Evolutionary conservation across 352 stramenopile genomes (phyloP), one percentile per base, ranked within the genome.

Genomic region (Globisporangium canariense): DNA sequence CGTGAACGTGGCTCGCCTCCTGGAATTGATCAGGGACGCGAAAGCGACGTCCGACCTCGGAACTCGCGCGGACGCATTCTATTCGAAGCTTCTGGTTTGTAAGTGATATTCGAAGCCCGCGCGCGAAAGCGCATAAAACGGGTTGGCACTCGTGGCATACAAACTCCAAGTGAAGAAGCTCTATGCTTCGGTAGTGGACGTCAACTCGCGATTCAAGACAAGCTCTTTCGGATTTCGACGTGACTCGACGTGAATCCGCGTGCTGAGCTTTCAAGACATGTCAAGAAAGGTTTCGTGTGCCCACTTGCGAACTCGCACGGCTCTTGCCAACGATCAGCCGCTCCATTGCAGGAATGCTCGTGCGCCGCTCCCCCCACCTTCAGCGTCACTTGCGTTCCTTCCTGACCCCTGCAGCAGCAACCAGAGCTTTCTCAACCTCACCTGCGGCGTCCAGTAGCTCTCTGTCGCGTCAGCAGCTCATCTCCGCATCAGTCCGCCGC

Each of bases 231-330:
- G 34, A 38, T 38, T 38, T 10, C 34, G 34, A 38, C 34, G 34
- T 38, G 34, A 38, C 30, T 34, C 28, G 46, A 34, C 46, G 46
- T 53, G 45, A 28, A 28, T 28, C 25, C 25, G 25, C 25, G 25
- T 28, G 25, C 25, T 28, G 25, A 28, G 25, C 25, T 28, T 28
- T 28, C 25, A 28, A 28, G 25, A 28, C 46, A 6, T 36, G 47
- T 55, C 49, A 55, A 55, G 49, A 55, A 55, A 38, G 49, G 25
- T 55, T 55, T 55, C 13, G 49, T 55, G 49, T 40, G 22, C 25
- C 49, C 49, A 40, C 32, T 38, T 22, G n/a, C 11, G 4, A 13
- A 51, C 8, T 30, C 18, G 45, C 45, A 46, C 40, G 40, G 40
- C 40, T 46, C 40, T 46, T 46, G 40, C 1, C 40, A 46, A 13